Evolutionary conservation across 129 eudicot genomes (phyloP), one percentile per base, ranked within the genome.

Genomic region (Solidago caesia): DNA sequence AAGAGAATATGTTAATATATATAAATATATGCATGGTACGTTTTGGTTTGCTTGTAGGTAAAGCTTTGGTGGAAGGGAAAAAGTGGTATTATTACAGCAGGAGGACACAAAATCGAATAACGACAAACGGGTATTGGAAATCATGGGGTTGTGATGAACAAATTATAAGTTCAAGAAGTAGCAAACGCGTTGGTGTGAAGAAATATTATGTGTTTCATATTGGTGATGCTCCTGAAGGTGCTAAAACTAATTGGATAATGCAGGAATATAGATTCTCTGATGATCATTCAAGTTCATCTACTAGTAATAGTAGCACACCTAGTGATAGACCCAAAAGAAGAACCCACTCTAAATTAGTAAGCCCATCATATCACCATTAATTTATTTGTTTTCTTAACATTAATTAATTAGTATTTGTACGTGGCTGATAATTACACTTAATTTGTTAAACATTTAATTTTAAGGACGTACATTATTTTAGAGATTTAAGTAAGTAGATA

Each of bases 81-180:
- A 94, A 85, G 78, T 94, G 97, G 97, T 94, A 94, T 62, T 94
- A 79, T 68, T 94, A 90, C 62, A 88, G 98, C 70, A 59, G 98
- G 76, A 88, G 86, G 82, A 88, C 87, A 14, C 88, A 82, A 67
- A 85, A 74, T 68, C 75, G 96, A 64, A 53, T 87, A 10, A 87
- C 96, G 10, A 77, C 52, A 0, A 91, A 79, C 46, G 98, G 98
- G 65, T 88, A 83, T 57, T 94, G 98, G 98, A 74, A 90, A 46
- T 58, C 88, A 44, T 66, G 84, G 77, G 98, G 89, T 1, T 83
- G 81, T 15, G 98, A 88, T 63, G 98, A 94, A 64, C 83, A 92
- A 2, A 87, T 87, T 2, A 75, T 79, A 2, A 79, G 79, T 43
- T 80, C 89, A 8, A 84, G 73, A 26, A 62, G 77, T 39, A 78